Conservation (phyloP, 768 basidiomycete genomes). For the Clavaria fumosa region DNA sequence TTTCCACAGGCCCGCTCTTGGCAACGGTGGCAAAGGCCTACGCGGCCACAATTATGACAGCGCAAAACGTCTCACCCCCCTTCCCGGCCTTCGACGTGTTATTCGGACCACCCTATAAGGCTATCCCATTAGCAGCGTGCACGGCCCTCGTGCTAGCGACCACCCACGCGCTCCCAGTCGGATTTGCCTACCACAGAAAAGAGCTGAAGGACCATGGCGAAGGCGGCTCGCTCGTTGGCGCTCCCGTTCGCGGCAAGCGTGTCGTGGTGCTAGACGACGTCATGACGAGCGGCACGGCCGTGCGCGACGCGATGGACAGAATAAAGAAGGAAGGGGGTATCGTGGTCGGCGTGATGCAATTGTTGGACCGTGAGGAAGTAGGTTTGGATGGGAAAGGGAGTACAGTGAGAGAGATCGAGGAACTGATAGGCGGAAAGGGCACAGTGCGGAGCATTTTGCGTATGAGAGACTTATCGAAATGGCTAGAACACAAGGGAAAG, state of each 20-base stretch:
- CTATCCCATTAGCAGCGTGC: constrained; percentile 81
- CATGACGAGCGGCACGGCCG: constrained; percentile 84
- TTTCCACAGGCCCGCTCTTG: constrained; percentile 74
- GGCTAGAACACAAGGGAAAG: constrained; percentile 54
- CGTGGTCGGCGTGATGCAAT: constrained; percentile 78
- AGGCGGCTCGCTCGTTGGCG: constrained; percentile 83
- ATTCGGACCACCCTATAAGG: constrained; percentile 97
- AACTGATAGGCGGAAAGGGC: constrained; percentile 45
- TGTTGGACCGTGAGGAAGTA: constrained; percentile 77
- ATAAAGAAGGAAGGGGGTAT: constrained; percentile 56
- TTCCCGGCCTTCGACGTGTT: constrained; percentile 58
- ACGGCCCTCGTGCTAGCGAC: constrained; percentile 64
- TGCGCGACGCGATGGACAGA: constrained; percentile 66
- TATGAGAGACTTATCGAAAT: constrained; percentile 74
- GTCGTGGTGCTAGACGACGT: constrained; percentile 94
- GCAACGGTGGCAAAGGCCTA: constrained; percentile 67
- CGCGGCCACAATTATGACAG: constrained; percentile 56
- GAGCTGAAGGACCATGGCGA: constrained; percentile 95
- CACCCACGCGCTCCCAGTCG: constrained; percentile 44
- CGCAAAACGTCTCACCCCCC: constrained; percentile 21
- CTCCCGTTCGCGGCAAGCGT: constrained; percentile 58
- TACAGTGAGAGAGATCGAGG: constrained; percentile 74
- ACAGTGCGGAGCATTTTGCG: constrained; percentile 66
- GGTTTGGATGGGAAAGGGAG: constrained; percentile 52
- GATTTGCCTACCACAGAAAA: constrained; percentile 88